phyloP scores from a whole-genome alignment of 306 rosid genomes.

The Fagus sylvatica region DNA sequence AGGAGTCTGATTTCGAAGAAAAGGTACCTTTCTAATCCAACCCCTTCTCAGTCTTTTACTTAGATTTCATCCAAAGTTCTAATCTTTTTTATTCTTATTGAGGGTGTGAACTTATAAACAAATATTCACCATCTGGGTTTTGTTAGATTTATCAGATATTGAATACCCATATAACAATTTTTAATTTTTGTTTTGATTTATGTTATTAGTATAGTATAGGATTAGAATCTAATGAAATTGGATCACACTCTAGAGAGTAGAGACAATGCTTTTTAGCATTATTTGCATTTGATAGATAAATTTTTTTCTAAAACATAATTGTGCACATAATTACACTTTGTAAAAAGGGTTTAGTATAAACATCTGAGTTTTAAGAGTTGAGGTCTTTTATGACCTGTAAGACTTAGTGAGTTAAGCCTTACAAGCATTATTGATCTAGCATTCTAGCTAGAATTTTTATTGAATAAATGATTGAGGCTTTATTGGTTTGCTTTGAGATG shows the following conservation, averaged over 20 bases:
- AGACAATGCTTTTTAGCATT: background rate
- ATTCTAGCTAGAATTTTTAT: background rate
- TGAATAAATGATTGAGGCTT: background rate
- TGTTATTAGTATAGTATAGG: background rate
- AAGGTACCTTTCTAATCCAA: conserved; percentile 45
- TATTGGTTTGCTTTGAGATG: background rate
- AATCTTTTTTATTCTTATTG: background rate
- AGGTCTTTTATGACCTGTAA: background rate
- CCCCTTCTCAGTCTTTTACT: background rate
- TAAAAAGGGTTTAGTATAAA: background rate
- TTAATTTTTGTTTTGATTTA: background rate
- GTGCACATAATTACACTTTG: background rate
- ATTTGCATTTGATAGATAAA: background rate
- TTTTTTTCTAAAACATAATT: background rate
- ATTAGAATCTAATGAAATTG: background rate
- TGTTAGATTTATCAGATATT: background rate
- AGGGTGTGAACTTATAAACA: background rate
- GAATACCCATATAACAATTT: background rate
- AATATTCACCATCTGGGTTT: background rate
- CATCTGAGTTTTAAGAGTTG: background rate
- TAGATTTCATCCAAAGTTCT: too few species aligned
- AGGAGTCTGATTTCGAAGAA: conserved; percentile 83
- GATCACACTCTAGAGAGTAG: background rate
- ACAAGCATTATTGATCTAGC: background rate
- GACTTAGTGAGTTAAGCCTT: background rate